Evolutionary conservation across 805 yeast genomes (phyloP).

Genomic region (Tetrapisispora taiwanensis): DNA sequence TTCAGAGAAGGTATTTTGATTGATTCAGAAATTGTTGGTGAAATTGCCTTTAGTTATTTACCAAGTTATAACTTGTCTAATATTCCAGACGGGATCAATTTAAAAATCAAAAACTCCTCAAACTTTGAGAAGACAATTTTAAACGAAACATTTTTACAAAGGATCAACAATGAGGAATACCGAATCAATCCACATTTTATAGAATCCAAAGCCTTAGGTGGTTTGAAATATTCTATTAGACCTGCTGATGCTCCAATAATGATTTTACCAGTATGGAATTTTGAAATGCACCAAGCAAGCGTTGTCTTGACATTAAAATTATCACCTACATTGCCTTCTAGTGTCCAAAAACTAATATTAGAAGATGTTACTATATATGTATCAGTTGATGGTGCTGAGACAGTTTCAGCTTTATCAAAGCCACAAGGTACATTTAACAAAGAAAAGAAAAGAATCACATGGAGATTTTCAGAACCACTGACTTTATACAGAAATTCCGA

Average conservation of each 20-base stretch:
- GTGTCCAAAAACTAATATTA: conserved; percentile 26
- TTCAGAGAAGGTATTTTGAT: conserved; percentile 56
- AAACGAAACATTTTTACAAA: conserved; percentile 46
- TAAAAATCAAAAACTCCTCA: conserved; percentile 35
- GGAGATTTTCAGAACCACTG: conserved; percentile 52
- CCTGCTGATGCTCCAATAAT: conserved; percentile 52
- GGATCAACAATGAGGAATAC: conserved; percentile 35
- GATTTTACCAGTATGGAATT: conserved; percentile 81
- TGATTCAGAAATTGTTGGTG: conserved; percentile 66
- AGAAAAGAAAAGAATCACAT: conserved; percentile 76
- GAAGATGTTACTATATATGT: conserved; percentile 36
- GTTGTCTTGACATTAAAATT: conserved; percentile 58
- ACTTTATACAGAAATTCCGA: conserved; percentile 34
- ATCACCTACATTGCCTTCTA: conserved; percentile 27
- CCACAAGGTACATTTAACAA: conserved; percentile 88
- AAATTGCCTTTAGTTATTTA: conserved; percentile 69
- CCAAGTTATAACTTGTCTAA: conserved; percentile 22
- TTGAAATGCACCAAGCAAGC: conserved; percentile 75
- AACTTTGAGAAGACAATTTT: conserved; percentile 38
- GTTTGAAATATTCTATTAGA: conserved; percentile 60
- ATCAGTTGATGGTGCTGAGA: conserved; percentile 52
- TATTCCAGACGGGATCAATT: conserved; percentile 35
- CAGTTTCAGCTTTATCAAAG: conserved; percentile 70
- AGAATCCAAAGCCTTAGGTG: conserved; percentile 62
- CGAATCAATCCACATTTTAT: conserved; percentile 41